phyloP scores from a whole-genome alignment of 2,329 filamentous ascomycete genomes.

The Spiromastix sp. region DNA sequence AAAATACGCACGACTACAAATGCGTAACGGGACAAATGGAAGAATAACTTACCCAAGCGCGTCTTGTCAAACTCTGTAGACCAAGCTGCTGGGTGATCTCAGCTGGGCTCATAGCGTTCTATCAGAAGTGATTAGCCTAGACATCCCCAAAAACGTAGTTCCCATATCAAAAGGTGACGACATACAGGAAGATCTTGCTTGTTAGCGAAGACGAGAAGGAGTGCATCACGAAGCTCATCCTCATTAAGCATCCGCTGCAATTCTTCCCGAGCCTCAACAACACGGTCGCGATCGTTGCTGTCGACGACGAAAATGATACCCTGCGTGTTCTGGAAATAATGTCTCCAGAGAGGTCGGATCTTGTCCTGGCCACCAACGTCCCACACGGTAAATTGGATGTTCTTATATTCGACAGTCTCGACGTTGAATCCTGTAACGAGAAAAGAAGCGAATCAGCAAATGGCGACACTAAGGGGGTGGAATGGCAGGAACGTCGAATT shows the following conservation, averaged over 20 bases:
- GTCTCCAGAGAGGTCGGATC: slow-evolving; percentile 98
- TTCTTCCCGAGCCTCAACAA: slow-evolving; percentile 93
- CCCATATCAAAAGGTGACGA: slow-evolving; percentile 16
- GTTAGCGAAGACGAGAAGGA: slow-evolving; percentile 97
- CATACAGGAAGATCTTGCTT: slow-evolving; percentile 98
- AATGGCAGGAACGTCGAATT: background rate
- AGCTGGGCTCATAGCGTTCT: slow-evolving; percentile 99
- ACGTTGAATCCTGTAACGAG: slow-evolving; percentile 81
- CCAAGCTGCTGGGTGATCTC: slow-evolving; percentile 99
- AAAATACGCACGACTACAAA: too few relatives aligned
- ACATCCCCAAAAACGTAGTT: slow-evolving; percentile 3
- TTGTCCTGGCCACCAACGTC: slow-evolving; percentile 99
- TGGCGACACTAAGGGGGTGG: background rate
- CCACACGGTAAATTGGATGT: slow-evolving; percentile 99
- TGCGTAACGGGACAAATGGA: too few relatives aligned
- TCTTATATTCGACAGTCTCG: slow-evolving; percentile 99
- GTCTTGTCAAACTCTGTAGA: slow-evolving; percentile 96
- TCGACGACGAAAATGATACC: slow-evolving; percentile 99
- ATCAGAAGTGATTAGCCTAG: slow-evolving; percentile 16
- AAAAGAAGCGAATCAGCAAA: slow-evolving; percentile 4
- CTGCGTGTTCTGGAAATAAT: slow-evolving; percentile 99
- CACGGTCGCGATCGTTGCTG: slow-evolving; percentile 96
- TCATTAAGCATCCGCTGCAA: slow-evolving; percentile 98
- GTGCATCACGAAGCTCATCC: slow-evolving; percentile 93
- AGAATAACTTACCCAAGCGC: slow-evolving; percentile 75